Base-by-base conservation (phyloP, 306 rosid species). In the Carpinus fangiana region DNA sequence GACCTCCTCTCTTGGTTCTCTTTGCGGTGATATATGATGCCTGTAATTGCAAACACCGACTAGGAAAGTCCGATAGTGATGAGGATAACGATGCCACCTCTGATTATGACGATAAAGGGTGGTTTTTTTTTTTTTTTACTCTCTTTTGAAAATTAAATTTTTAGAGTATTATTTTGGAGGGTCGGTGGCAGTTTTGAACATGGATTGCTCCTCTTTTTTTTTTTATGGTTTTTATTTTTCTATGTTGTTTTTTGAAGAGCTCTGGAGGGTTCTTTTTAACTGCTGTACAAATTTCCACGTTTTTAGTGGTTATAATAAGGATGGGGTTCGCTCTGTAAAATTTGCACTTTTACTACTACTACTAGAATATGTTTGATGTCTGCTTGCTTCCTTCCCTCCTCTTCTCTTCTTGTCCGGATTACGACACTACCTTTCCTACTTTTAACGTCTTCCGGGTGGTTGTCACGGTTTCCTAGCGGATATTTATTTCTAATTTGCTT, bases 1-100 rank as follows among this genome's bases (percentile, higher is more conserved):
- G 89, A 90, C 69, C 82, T 92, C 46, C 54, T 82, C 56, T 76
- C 88, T 0, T 90, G 94, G 96, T 89, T 94, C 77, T 88, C 94
- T 18, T 8, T 73, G 28, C 87, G 80, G 66, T 86, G 90, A 85
- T 23, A 23, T 23, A 23, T 79, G 46, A 43, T 67, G 41, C 3
- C 59, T 26, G 34, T 23, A 23, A 23, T 23, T 23, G 23, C 21
- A 14, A 10, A 36, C 45, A 6, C 45, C 45, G 45, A 41, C 45
- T 5, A 6, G 6, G 45, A 41, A 41, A 41, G 7, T 41, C 8
- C 45, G 45, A 41, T 41, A 41, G 45, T 65, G 57, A 4, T 5
- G 76, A 52, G 13, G 77, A 36, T 61, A 52, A 21, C 11, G 61
- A 43, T 78, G n/a, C 76, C 83, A 26, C 62, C 79, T 79, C 70